Conservation (phyloP, 441 rosid genomes). For the Populus tomentosa region DNA sequence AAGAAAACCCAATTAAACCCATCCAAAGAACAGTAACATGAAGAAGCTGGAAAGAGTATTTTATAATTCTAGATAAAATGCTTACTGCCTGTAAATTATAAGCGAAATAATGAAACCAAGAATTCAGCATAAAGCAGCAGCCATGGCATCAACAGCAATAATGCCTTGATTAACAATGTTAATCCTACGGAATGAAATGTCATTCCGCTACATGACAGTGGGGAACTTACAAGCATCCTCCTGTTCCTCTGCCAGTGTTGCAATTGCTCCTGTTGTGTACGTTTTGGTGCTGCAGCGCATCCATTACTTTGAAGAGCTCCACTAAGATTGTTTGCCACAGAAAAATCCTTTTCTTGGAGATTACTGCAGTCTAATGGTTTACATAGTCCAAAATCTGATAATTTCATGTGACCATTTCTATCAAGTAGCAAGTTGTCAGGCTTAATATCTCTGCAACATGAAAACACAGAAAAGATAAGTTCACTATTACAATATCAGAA, state of each 20-base stretch:
- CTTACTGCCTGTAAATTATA: neutral
- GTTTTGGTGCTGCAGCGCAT: conserved; percentile 77
- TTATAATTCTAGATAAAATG: neutral
- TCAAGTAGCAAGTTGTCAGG: conserved; percentile 94
- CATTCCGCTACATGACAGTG: conserved; percentile 10
- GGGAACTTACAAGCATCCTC: conserved; percentile 83
- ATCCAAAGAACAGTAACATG: neutral
- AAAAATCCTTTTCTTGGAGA: conserved; percentile 91
- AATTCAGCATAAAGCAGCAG: neutral
- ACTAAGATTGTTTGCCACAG: conserved; percentile 55
- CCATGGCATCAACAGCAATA: neutral
- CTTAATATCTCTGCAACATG: conserved; percentile 76
- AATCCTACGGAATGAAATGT: neutral
- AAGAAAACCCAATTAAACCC: neutral
- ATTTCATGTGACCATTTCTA: conserved; percentile 88
- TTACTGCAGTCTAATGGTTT: conserved; percentile 89
- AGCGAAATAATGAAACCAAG: neutral
- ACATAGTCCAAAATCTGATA: conserved; percentile 92
- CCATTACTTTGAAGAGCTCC: conserved; percentile 95
- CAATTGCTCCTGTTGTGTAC: conserved; percentile 88
- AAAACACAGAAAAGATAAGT: conserved; percentile 13
- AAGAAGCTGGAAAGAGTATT: neutral
- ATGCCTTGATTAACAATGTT: neutral
- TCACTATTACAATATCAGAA: neutral
- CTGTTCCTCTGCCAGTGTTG: conserved; percentile 95